These are phyloP conservation scores for Bretschneidera sinensis DNA, from an alignment of 345 rosid species.

Conservation along the genomic window DNA sequence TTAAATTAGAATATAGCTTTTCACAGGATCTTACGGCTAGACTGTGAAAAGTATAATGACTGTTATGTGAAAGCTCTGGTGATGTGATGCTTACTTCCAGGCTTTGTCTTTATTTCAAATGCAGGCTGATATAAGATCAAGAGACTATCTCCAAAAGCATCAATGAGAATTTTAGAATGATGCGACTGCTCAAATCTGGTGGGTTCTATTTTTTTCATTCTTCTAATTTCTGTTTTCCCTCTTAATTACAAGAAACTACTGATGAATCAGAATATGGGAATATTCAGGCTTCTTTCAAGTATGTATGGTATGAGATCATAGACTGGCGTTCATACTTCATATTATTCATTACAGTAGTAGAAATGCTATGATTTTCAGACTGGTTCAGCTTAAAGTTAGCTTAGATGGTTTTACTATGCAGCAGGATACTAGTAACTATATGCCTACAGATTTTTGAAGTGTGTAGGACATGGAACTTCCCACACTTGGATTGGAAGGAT, in stretches of 20 bases:
- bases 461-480: not conserved
- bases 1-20: not conserved
- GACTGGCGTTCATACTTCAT: no score
- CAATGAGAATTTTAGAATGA: conserved; percentile 22
- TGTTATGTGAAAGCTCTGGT: not conserved
- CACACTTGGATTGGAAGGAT: not conserved
- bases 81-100: not conserved
- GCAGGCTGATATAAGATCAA: conserved; percentile 83
- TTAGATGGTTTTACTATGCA: no score
- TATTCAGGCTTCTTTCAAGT: not conserved
- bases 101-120: conserved; percentile 4
- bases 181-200: conserved; percentile 21
- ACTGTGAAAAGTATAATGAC: not conserved
- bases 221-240: not conserved
- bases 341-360: no score
- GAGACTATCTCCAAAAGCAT: conserved; percentile 50
- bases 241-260: not conserved
- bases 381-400: not conserved
- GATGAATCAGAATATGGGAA: not conserved
- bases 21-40: not conserved
- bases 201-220: not conserved
- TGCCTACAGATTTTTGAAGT: no score
- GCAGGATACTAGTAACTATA: no score
- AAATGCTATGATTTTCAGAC: not conserved
- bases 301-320: no score